Conservation (phyloP, 2,329 filamentous ascomycete genomes). For the Pseudovirgaria hyperparasitica region DNA sequence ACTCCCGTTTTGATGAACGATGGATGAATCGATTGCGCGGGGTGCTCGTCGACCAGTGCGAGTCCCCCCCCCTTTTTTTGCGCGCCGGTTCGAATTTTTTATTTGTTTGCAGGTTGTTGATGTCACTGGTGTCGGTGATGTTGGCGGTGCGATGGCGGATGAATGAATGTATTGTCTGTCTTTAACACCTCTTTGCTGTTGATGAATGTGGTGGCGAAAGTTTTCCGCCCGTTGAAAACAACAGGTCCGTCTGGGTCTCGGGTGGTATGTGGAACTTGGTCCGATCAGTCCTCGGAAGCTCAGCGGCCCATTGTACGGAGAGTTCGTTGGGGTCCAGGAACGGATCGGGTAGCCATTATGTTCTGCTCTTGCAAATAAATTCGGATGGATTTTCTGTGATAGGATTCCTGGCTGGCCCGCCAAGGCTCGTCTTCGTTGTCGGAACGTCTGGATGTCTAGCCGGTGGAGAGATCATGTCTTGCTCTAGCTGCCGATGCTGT, state of each 20-base stretch:
- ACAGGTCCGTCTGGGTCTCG: conserved; percentile 38
- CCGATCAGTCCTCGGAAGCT: conserved; percentile 57
- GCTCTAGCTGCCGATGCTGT: too few species aligned
- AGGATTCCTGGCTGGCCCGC: too few species aligned
- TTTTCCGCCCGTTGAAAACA: conserved; percentile 68
- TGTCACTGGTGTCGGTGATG: too few species aligned
- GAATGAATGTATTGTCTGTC: conserved; percentile 74
- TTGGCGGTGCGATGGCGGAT: conserved; percentile 57
- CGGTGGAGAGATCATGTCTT: too few species aligned
- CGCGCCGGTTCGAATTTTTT: conserved; percentile 37
- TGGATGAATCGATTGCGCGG: conserved; percentile 32
- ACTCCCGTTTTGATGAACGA: conserved; percentile 14
- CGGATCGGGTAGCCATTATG: conserved; percentile 48
- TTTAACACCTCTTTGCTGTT: conserved; percentile 56
- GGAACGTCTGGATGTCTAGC: too few species aligned
- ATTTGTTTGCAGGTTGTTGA: too few species aligned
- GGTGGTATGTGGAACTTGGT: conserved; percentile 47
- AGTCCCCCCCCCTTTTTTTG: conserved; percentile 30
- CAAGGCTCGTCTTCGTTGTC: too few species aligned
- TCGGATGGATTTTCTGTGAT: too few species aligned
- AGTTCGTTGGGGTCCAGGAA: conserved; percentile 65
- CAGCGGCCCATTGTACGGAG: conserved; percentile 63
- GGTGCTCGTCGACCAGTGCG: conserved; percentile 29
- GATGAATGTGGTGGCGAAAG: conserved; percentile 59
- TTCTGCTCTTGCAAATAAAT: too few species aligned